These are phyloP conservation scores for Podaxis pistillaris DNA, from an alignment of 768 basidiomycete species.

Conservation along the genomic window DNA sequence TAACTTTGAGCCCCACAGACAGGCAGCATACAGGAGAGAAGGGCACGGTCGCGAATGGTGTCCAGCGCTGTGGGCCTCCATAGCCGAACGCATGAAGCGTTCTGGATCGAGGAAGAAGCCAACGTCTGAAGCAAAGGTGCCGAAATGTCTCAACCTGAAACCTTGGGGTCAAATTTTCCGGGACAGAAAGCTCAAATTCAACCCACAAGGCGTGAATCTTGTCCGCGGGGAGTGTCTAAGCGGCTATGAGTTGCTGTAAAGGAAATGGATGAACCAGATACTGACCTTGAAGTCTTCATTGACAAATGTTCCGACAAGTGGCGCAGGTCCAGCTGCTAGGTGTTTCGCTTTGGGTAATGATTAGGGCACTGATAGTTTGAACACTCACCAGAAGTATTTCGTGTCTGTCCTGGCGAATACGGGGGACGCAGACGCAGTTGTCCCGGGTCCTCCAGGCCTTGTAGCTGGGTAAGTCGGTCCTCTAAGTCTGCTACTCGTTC, in stretches of 20 bases:
- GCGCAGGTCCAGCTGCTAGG: neutral
- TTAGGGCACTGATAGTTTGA: neutral
- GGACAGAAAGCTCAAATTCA: neutral
- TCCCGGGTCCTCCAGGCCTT: neutral
- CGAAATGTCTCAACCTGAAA: conserved; percentile 31
- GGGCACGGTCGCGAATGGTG: conserved; percentile 33
- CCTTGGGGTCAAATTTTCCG: neutral
- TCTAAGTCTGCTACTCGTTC: conserved; percentile 43
- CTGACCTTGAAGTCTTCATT: conserved; percentile 11
- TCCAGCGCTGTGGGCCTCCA: conserved; percentile 28
- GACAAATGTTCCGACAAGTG: neutral
- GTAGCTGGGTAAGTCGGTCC: conserved; percentile 23
- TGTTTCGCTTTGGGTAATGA: neutral
- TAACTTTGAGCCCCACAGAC: conserved; percentile 36
- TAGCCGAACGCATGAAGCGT: conserved; percentile 37
- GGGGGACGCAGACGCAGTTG: neutral
- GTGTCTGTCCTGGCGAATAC: neutral
- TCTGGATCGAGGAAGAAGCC: conserved; percentile 52
- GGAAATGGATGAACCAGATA: neutral
- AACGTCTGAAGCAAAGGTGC: conserved; percentile 40
- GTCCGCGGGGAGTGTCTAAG: neutral
- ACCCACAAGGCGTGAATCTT: conserved; percentile 5
- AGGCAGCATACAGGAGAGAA: conserved; percentile 35
- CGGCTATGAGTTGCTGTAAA: neutral
- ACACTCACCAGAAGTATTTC: neutral